These are phyloP conservation scores for Sequoiadendron giganteum DNA, from an alignment of 75 land plant species.

Conservation along the genomic window DNA sequence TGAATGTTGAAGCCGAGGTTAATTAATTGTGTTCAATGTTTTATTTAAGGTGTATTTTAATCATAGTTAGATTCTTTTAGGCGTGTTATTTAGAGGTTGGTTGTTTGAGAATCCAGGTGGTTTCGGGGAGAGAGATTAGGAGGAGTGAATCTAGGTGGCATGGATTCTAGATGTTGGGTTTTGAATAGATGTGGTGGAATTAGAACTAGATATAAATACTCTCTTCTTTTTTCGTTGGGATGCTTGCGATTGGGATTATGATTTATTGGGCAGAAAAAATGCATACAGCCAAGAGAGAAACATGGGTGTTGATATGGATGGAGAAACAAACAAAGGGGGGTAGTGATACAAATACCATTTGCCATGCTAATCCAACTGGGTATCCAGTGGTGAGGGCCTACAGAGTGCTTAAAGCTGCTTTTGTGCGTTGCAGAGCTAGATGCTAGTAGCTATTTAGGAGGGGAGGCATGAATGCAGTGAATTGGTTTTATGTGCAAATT, in stretches of 20 bases:
- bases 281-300: not conserved
- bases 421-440: slow-evolving; percentile 15
- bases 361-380: slow-evolving; percentile 4
- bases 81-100: not conserved
- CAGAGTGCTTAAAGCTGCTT: slow-evolving; percentile 7
- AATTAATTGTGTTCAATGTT: too few species aligned
- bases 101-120: slow-evolving; percentile 9
- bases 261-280: not conserved
- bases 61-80: not conserved
- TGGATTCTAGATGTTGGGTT: slow-evolving; percentile 2
- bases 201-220: not conserved
- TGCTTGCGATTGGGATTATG: not conserved
- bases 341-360: not conserved
- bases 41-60: not conserved
- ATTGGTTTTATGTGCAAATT: slow-evolving; percentile 13
- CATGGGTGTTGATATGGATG: not conserved
- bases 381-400: slow-evolving; percentile 6
- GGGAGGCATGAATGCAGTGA: slow-evolving; percentile 4
- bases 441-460: slow-evolving; percentile 9
- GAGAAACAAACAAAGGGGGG: not conserved
- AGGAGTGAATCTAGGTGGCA: slow-evolving; percentile 13
- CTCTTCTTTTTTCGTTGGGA: not conserved
- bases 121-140: slow-evolving; percentile 5
- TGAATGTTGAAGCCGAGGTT: not conserved
- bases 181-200: not conserved